Evolutionary conservation across 306 rosid genomes (phyloP), one percentile per base, ranked within the genome.

Genomic region (Cajanus cajan): DNA sequence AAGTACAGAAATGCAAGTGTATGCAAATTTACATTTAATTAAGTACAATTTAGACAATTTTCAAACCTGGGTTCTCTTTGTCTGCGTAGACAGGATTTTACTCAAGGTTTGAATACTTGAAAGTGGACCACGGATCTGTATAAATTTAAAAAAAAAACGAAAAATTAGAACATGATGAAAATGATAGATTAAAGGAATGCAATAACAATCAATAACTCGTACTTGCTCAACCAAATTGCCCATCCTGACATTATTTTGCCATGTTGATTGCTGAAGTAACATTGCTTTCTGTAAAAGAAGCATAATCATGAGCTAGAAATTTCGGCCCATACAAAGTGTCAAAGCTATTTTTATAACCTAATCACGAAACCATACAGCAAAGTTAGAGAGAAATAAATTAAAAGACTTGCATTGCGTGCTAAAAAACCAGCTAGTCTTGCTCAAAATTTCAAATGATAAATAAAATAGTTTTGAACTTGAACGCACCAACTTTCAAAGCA

Each of bases 241-340:
- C 93, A 93, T 93, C 88, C 98, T 85, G 70, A 95, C 85, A 76
- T 93, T 91, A 84, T 91, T 95, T 86, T 93, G 96, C 97, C 97
- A 93, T 58, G 98, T 87, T 11, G 98, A 95, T 76, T 95, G 96
- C 91, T 95, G 93, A 78, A 93, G 90, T 71, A 93, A 50, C 92
- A 90, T 84, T 81, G 98, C 91, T 93, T 90, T 93, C 96, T 95
- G 93, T 51, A 75, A 72, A 90, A 73, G 73, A 47, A 74, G 34
- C 9, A 44, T n/a, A 76, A 18, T 31, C n/a, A 47, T 63, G 25
- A 63, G 78, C 73, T 31, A 81, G 55, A 79, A 80, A 71, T 59
- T 73, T 33, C 33, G 69, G 55, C 24, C n/a, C 37, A 72, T 44
- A 68, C 67, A 45, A 77, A 34, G 36, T 21, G 55, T 36, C 14